Evolutionary conservation across 2,329 filamentous ascomycete species (phyloP).

Genomic region (Xylaria multiplex): DNA sequence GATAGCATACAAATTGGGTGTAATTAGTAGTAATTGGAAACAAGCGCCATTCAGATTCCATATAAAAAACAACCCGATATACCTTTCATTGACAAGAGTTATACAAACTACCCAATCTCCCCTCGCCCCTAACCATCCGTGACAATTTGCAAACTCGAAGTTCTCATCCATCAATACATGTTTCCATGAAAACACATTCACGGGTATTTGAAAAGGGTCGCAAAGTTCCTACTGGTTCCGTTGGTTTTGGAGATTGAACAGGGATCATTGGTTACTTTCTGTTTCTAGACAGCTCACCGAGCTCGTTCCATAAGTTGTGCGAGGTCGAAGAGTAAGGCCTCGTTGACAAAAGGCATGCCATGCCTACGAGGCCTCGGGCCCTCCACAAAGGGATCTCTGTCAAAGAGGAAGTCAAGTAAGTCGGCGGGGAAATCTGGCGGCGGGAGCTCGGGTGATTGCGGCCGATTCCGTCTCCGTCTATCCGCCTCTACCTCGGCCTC

Average conservation of each 20-base stretch:
- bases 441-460: slow-evolving; percentile 1
- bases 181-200: background rate
- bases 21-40: background rate
- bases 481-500: background rate
- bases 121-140: no score
- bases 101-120: background rate
- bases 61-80: background rate
- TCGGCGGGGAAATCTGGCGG: background rate
- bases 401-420: slow-evolving; percentile 7
- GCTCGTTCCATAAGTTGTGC: slow-evolving; percentile 6
- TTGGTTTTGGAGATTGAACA: background rate
- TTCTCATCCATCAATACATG: background rate
- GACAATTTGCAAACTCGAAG: background rate
- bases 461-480: background rate
- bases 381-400: background rate
- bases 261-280: no score
- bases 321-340: slow-evolving; percentile 11
- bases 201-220: background rate
- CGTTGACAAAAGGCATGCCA: slow-evolving; percentile 10
- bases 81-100: background rate
- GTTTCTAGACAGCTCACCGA: background rate
- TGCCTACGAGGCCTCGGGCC: slow-evolving; percentile 10
- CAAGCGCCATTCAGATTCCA: background rate
- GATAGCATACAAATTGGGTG: background rate
- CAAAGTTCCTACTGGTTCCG: background rate